phyloP scores from a whole-genome alignment of 192 early-diverging fungal genomes.

The Coemansia aciculifera region DNA sequence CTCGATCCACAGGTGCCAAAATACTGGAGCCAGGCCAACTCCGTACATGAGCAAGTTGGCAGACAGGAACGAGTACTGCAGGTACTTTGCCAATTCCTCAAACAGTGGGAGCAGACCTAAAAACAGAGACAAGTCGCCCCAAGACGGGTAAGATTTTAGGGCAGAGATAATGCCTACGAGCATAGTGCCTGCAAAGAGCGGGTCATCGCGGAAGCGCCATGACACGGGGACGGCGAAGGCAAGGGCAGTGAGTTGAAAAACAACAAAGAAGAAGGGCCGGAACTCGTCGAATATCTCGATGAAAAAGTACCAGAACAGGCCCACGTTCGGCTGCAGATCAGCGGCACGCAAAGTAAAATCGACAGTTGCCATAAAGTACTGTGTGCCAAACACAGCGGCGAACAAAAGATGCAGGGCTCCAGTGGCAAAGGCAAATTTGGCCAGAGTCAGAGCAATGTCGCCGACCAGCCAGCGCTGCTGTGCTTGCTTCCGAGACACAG shows the following conservation, averaged over 20 bases:
- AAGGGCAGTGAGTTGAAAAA: slow-evolving; percentile 93
- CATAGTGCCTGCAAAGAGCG: slow-evolving; percentile 75
- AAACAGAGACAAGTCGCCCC: slow-evolving; percentile 83
- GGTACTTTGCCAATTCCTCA: slow-evolving; percentile 88
- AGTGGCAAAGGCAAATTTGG: slow-evolving; percentile 18
- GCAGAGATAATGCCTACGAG: slow-evolving; percentile 75
- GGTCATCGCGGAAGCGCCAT: slow-evolving; percentile 73
- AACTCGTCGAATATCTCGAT: slow-evolving; percentile 99
- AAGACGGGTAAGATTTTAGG: slow-evolving; percentile 92
- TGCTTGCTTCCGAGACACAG: not conserved
- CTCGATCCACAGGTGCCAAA: slow-evolving; percentile 95
- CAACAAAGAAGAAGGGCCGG: slow-evolving; percentile 86
- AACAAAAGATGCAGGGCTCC: slow-evolving; percentile 30
- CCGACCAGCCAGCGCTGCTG: not conserved
- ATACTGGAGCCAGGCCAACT: slow-evolving; percentile 79
- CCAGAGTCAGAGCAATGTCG: slow-evolving; percentile 12
- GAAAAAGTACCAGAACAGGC: slow-evolving; percentile 99
- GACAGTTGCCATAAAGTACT: slow-evolving; percentile 39
- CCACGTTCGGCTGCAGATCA: slow-evolving; percentile 95
- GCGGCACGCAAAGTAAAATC: slow-evolving; percentile 63
- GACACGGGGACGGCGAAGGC: slow-evolving; percentile 84
- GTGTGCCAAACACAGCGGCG: slow-evolving; percentile 17
- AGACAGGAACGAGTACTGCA: slow-evolving; percentile 76
- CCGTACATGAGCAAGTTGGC: slow-evolving; percentile 73
- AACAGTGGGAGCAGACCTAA: slow-evolving; percentile 78